These are phyloP conservation scores for Colletotrichum sidae DNA, from an alignment of 2,329 filamentous ascomycete species.

Conservation along the genomic window DNA sequence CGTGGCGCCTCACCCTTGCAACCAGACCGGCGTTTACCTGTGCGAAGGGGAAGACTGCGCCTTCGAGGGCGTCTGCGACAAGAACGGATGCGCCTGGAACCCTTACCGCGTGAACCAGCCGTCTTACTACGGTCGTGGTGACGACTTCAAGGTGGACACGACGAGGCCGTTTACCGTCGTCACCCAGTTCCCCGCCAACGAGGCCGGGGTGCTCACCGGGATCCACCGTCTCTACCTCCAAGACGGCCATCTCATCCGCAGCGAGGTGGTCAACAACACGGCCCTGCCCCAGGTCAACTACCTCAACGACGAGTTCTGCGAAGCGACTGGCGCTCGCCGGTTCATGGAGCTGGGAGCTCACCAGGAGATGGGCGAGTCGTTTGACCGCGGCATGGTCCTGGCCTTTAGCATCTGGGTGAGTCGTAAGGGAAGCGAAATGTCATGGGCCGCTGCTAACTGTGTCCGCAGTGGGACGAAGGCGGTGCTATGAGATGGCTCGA, in stretches of 20 bases:
- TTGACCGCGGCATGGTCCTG: constrained; percentile 63
- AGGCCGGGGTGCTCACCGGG: constrained; percentile 51
- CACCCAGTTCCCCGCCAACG: constrained; percentile 59
- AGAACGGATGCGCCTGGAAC: constrained; percentile 58
- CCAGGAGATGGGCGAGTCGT: constrained; percentile 57
- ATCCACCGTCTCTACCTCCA: constrained; percentile 64
- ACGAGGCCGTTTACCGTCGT: constrained; percentile 57
- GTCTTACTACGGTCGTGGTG: constrained; percentile 47
- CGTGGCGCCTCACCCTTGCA: constrained; percentile 63
- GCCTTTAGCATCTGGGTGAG: constrained; percentile 60
- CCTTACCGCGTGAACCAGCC: constrained; percentile 46
- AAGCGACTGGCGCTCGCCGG: constrained; percentile 43
- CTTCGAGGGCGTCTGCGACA: constrained; percentile 55
- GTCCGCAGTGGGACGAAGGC: constrained; percentile 56
- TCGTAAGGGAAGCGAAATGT: not conserved
- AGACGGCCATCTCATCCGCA: constrained; percentile 59
- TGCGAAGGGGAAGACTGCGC: constrained; percentile 56
- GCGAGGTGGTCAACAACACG: constrained; percentile 48
- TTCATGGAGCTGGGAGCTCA: constrained; percentile 54
- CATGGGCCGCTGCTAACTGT: too few relatives aligned
- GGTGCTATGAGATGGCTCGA: constrained; percentile 67
- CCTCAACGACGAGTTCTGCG: constrained; percentile 51
- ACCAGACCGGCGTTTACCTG: constrained; percentile 53
- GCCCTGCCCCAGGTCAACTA: constrained; percentile 48
- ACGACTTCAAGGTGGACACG: constrained; percentile 49